Evolutionary conservation across 1,139 yeast genomes (phyloP).

Genomic region (Keqinozyma sinolaborantium): DNA sequence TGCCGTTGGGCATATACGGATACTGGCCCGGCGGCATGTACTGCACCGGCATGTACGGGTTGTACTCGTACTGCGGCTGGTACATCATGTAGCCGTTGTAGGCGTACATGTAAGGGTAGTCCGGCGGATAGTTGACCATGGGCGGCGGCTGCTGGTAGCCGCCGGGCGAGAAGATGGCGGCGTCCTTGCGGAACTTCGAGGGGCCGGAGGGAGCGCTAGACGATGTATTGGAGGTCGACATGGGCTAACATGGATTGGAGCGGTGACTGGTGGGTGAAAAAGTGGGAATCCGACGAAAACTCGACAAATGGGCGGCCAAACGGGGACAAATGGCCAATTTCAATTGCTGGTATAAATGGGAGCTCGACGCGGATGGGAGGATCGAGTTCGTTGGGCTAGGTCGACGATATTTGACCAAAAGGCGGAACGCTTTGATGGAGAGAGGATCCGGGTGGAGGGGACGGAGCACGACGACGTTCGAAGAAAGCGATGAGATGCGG

Average conservation of each 20-base stretch:
- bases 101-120: slow-evolving; percentile 4
- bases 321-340: too few relatives aligned
- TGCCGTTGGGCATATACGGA: slow-evolving; percentile 9
- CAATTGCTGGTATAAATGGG: too few relatives aligned
- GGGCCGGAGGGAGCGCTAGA: slow-evolving; percentile 20
- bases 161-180: slow-evolving; percentile 39
- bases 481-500: too few relatives aligned
- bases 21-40: slow-evolving; percentile 4
- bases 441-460: too few relatives aligned
- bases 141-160: slow-evolving; percentile 9
- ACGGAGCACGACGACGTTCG: too few relatives aligned
- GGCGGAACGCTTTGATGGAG: too few relatives aligned
- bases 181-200: slow-evolving; percentile 41
- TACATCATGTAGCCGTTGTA: slow-evolving; percentile 9
- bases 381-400: too few relatives aligned
- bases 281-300: too few relatives aligned
- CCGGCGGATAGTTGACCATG: slow-evolving; percentile 1
- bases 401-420: too few relatives aligned
- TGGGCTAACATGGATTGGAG: not conserved
- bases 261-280: too few relatives aligned
- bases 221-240: slow-evolving; percentile 7
- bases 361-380: too few relatives aligned
- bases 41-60: slow-evolving; percentile 8
- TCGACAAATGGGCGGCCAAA: too few relatives aligned
- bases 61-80: slow-evolving; percentile 10